Base-by-base conservation (phyloP, 306 rosid genomes). In the Sophora flavescens region DNA sequence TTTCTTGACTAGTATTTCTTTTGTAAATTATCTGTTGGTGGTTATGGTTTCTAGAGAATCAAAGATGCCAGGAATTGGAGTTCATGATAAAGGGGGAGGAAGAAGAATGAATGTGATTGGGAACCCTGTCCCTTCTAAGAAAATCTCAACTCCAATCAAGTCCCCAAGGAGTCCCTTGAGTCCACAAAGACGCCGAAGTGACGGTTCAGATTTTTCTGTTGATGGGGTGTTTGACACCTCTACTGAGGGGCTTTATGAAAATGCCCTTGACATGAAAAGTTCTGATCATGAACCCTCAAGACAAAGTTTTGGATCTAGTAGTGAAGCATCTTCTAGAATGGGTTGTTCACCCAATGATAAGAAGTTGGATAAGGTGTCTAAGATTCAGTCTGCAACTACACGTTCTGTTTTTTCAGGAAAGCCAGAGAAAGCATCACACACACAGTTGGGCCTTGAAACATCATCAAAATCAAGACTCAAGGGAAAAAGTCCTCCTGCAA, bases 181-280 rank as follows among this genome's bases (percentile, higher is more conserved):
- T 68, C 86, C 83, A 17, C 87, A 73, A 76, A 84, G 81, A 59
- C 80, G 70, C 70, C 80, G 18, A 30, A 41, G 26, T 60, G 33
- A 13, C 5, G 84, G 65, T 66, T 48, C 36, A 61, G 74, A 80
- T 76, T 52, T 17, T 70, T 86, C 78, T 2, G 79, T 42, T 75
- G 87, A 82, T 77, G 87, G 77, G 74, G 80, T 68, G 30, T 79
- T 85, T 28, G 91, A 84, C 53, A 85, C 93, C 70, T 85, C 96
- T 4, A 88, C 81, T 45, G 93, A 90, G 88, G 79, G 85, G 87
- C 93, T 90, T 68, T 86, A 90, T 81, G 91, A 91, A 58, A 87
- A 91, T 83, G 92, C 87, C 14, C 86, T 86, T 63, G 92, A 89
- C 74, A 80, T 89, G 90, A 90, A 89, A 77, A 87, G 91, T 78